Conservation (phyloP, 192 early-diverging fungal genomes). For the Linnemannia schmuckeri region DNA sequence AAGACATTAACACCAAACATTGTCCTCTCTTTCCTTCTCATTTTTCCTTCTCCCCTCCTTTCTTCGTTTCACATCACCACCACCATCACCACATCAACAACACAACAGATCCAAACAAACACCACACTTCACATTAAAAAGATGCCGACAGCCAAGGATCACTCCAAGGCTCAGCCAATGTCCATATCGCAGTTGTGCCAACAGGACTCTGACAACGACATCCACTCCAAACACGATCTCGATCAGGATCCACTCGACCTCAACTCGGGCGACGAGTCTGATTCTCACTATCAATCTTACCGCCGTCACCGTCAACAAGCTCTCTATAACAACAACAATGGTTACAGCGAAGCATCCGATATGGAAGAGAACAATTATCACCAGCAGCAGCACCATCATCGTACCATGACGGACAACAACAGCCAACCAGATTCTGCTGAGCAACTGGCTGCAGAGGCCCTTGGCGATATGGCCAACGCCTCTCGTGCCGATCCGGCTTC, state of each 20-base stretch:
- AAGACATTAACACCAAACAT: background rate
- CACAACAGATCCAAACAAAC: background rate
- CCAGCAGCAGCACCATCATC: conserved; percentile 17
- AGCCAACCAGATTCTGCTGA: conserved; percentile 27
- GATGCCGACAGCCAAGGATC: conserved; percentile 40
- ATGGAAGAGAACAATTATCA: conserved; percentile 16
- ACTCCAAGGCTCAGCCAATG: conserved; percentile 47
- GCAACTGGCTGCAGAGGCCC: conserved; percentile 40
- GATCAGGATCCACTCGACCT: conserved; percentile 28
- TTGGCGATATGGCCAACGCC: conserved; percentile 45
- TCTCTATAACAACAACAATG: background rate
- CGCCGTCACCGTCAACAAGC: background rate
- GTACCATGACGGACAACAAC: background rate
- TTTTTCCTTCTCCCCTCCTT: background rate
- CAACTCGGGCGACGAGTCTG: conserved; percentile 24
- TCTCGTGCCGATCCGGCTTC: conserved; percentile 1
- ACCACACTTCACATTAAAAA: background rate
- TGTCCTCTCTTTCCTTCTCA: background rate
- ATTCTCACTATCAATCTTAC: conserved; percentile 7
- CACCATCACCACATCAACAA: background rate
- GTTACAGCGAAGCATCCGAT: conserved; percentile 26
- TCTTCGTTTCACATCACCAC: no score
- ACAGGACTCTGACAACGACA: conserved; percentile 28
- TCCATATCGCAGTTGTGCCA: conserved; percentile 50
- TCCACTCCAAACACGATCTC: conserved; percentile 24